These are phyloP conservation scores for Grosmannia clavigera DNA, from an alignment of 2,329 filamentous ascomycete species.

Conservation along the genomic window DNA sequence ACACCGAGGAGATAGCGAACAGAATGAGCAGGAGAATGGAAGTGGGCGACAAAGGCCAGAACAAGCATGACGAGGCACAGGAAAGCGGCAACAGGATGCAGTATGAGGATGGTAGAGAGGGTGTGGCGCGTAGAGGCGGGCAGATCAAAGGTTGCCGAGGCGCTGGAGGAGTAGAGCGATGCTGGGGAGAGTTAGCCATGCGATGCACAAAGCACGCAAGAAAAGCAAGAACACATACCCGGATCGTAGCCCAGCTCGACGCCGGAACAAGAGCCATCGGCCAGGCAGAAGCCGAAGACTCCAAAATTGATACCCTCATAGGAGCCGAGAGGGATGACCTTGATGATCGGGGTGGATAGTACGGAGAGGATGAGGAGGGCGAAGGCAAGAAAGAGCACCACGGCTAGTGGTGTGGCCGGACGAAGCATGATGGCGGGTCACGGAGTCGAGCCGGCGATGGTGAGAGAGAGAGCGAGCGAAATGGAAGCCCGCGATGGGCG, in stretches of 20 bases:
- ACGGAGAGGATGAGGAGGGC: conserved; percentile 73
- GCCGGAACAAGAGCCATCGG: conserved; percentile 47
- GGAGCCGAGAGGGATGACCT: conserved; percentile 68
- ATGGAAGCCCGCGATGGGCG: not conserved
- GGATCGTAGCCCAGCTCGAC: conserved; percentile 78
- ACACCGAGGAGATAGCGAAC: conserved; percentile 74
- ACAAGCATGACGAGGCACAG: conserved; percentile 75
- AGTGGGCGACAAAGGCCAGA: conserved; percentile 68
- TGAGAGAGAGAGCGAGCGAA: not conserved
- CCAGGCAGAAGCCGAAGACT: conserved; percentile 79
- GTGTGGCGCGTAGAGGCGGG: conserved; percentile 39
- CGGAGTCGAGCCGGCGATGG: not conserved
- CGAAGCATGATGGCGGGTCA: conserved; percentile 55
- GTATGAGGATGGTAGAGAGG: conserved; percentile 79
- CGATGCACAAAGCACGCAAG: not conserved
- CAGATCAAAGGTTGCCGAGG: conserved; percentile 40
- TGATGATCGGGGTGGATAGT: conserved; percentile 83
- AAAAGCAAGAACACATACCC: conserved; percentile 39
- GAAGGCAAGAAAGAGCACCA: conserved; percentile 78
- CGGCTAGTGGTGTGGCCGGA: conserved; percentile 80
- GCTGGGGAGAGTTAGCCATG: conserved; percentile 3
- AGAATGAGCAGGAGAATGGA: conserved; percentile 81
- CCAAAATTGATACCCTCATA: conserved; percentile 72
- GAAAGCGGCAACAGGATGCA: conserved; percentile 83
- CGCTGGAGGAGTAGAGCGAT: conserved; percentile 8